Conservation (phyloP, 495 filamentous ascomycete genomes). For the Annulohypoxylon maeteangense region DNA sequence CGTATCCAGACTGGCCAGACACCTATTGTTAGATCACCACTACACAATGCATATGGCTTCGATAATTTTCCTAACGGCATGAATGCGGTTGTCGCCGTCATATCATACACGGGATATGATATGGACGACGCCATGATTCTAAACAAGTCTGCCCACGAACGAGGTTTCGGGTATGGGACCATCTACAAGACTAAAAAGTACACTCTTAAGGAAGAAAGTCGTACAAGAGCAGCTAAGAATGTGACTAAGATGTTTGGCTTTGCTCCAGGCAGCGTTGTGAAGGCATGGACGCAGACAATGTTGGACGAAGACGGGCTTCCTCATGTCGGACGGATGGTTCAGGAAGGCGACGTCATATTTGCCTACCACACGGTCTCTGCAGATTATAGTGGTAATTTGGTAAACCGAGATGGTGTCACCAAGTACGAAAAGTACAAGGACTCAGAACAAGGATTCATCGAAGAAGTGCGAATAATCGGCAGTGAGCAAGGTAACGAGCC, state of each 20-base stretch:
- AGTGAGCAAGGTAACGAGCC: conserved; percentile 83
- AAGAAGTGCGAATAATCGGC: conserved; percentile 91
- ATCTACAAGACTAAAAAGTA: conserved; percentile 97
- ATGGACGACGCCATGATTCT: conserved; percentile 99
- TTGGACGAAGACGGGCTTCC: conserved; percentile 91
- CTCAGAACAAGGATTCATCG: conserved; percentile 83
- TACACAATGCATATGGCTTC: conserved; percentile 95
- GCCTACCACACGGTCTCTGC: conserved; percentile 88
- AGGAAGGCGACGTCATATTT: conserved; percentile 83
- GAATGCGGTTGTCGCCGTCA: conserved; percentile 96
- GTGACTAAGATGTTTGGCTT: conserved; percentile 86
- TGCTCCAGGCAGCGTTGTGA: conserved; percentile 73
- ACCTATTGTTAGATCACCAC: conserved; percentile 87
- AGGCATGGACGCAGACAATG: conserved; percentile 69
- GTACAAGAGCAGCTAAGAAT: conserved; percentile 63
- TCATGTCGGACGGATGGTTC: conserved; percentile 75
- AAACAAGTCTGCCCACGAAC: conserved; percentile 96
- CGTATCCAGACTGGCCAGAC: conserved; percentile 95
- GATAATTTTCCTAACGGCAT: conserved; percentile 99
- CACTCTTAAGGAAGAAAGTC: conserved; percentile 76
- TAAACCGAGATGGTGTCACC: conserved; percentile 82
- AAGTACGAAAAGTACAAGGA: conserved; percentile 94
- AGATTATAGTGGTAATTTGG: conserved; percentile 77
- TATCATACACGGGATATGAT: conserved; percentile 98
- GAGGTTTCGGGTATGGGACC: conserved; percentile 95